Conservation (phyloP, 495 filamentous ascomycete genomes). For the Aspergillus funiculosus region DNA sequence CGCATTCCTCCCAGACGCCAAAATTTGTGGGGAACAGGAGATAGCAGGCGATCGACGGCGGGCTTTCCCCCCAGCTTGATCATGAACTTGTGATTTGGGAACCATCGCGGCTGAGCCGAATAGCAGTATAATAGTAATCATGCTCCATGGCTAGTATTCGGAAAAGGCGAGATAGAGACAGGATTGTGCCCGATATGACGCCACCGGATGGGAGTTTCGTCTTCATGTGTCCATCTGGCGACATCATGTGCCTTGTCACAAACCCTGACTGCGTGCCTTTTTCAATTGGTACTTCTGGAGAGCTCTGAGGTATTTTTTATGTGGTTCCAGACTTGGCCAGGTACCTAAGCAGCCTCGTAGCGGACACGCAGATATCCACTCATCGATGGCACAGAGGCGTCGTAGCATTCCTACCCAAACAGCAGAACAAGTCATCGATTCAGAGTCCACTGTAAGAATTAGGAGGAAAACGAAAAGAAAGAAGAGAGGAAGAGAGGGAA, state of each 20-base stretch:
- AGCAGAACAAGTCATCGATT: conserved; percentile 5
- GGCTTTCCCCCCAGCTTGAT: conserved; percentile 1
- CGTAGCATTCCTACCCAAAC: conserved; percentile 3
- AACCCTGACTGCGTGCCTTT: neutral
- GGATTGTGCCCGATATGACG: conserved; percentile 7
- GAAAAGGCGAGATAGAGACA: neutral
- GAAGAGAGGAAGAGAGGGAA: too few relatives aligned
- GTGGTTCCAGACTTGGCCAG: too few relatives aligned
- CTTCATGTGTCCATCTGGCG: conserved; percentile 9
- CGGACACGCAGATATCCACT: neutral
- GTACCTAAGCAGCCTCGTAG: conserved; percentile 3
- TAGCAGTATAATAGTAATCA: too few relatives aligned
- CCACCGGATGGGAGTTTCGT: conserved; percentile 6
- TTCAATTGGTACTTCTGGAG: neutral
- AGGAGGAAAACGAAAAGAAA: neutral
- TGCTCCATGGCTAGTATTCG: too few relatives aligned
- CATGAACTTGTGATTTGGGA: conserved; percentile 6
- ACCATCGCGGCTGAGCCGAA: neutral
- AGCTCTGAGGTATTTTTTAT: neutral
- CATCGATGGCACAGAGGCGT: neutral
- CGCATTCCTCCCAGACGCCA: too few relatives aligned
- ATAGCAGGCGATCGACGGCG: conserved; percentile 6
- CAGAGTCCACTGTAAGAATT: neutral
- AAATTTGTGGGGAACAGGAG: neutral
- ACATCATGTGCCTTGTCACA: conserved; percentile 12